These are phyloP conservation scores for Tolypocladium inflatum DNA, from an alignment of 2,329 filamentous ascomycete species.

Conservation along the genomic window DNA sequence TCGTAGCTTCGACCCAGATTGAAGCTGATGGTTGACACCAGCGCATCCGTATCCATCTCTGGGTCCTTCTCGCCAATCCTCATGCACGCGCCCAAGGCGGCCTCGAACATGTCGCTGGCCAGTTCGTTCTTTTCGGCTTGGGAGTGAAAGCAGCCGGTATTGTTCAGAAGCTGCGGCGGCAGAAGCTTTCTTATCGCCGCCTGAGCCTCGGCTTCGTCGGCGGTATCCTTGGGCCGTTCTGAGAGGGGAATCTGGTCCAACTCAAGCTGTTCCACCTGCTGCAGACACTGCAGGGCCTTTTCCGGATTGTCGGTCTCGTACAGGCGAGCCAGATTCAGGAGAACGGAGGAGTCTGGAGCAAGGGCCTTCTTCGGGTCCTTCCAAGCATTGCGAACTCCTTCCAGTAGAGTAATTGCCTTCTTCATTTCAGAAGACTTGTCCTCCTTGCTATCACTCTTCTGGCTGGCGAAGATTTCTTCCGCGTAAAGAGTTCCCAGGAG, in stretches of 20 bases:
- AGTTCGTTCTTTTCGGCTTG: slow-evolving; percentile 73
- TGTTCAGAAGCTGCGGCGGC: slow-evolving; percentile 88
- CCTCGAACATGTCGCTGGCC: slow-evolving; percentile 82
- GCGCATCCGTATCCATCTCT: slow-evolving; percentile 73
- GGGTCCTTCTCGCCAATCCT: slow-evolving; percentile 68
- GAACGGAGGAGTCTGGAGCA: slow-evolving; percentile 71
- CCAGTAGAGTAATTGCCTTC: slow-evolving; percentile 78
- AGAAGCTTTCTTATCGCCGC: slow-evolving; percentile 64
- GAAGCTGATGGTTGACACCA: slow-evolving; percentile 94
- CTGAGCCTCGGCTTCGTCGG: slow-evolving; percentile 50
- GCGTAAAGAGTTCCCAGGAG: slow-evolving; percentile 86
- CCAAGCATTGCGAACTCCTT: slow-evolving; percentile 79
- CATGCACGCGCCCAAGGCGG: slow-evolving; percentile 81
- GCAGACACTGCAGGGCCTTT: slow-evolving; percentile 82
- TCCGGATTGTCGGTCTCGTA: slow-evolving; percentile 83
- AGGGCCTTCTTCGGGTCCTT: slow-evolving; percentile 85
- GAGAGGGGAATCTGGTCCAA: slow-evolving; percentile 66
- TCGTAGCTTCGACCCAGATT: slow-evolving; percentile 93
- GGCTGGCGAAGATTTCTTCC: slow-evolving; percentile 81
- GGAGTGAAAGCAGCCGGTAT: slow-evolving; percentile 93
- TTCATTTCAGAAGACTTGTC: slow-evolving; percentile 79
- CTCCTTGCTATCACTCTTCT: slow-evolving; percentile 64
- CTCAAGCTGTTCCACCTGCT: slow-evolving; percentile 87
- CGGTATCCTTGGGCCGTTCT: slow-evolving; percentile 47
- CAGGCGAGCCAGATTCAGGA: slow-evolving; percentile 83